phyloP scores from a whole-genome alignment of 75 land plant genomes.

The Pinus albicaulis region DNA sequence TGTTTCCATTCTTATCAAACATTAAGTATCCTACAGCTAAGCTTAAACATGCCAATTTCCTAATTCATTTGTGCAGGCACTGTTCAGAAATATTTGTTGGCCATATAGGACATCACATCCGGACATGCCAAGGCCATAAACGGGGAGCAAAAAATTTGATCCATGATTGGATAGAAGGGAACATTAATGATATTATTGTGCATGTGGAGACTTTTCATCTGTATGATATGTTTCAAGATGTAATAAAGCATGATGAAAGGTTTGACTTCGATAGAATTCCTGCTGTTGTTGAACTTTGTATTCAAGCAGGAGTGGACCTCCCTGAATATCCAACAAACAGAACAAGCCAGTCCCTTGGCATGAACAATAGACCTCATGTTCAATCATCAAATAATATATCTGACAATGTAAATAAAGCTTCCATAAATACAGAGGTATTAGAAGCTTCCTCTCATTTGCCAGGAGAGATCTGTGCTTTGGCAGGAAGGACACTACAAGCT shows the following conservation, averaged over 20 bases:
- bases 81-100: slow-evolving; percentile 74
- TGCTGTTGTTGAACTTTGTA: slow-evolving; percentile 70
- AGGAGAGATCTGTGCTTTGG: slow-evolving; percentile 31
- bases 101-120: slow-evolving; percentile 59
- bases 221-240: slow-evolving; percentile 40
- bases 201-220: slow-evolving; percentile 70
- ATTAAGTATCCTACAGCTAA: too few relatives aligned
- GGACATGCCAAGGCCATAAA: slow-evolving; percentile 47
- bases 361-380: slow-evolving; percentile 43
- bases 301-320: slow-evolving; percentile 60
- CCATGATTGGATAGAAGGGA: slow-evolving; percentile 60
- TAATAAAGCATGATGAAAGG: slow-evolving; percentile 57
- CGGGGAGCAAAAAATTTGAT: slow-evolving; percentile 24
- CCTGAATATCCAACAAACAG: slow-evolving; percentile 53
- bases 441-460: background rate
- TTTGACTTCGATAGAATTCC: slow-evolving; percentile 66
- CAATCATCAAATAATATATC: slow-evolving; percentile 10
- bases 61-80: slow-evolving; percentile 29
- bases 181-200: slow-evolving; percentile 56
- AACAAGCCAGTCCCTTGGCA: slow-evolving; percentile 26
- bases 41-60: background rate
- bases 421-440: slow-evolving; percentile 10
- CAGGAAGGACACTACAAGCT: slow-evolving; percentile 50
- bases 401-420: slow-evolving; percentile 1
- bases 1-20: background rate